phyloP scores from a whole-genome alignment of 768 basidiomycete species.

The Boletus eberwhitei region DNA sequence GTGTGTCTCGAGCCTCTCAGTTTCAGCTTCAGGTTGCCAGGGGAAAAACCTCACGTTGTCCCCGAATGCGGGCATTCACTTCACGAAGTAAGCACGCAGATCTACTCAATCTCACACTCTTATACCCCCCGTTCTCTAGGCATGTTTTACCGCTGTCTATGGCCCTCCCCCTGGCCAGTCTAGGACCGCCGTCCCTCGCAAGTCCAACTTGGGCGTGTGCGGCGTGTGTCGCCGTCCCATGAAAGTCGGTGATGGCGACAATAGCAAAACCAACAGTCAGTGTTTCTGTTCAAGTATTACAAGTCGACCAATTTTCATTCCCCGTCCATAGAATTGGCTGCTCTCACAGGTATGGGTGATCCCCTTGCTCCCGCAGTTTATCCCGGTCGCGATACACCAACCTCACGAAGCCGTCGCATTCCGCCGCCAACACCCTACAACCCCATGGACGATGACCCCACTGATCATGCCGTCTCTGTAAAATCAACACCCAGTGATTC shows the following conservation, averaged over 20 bases:
- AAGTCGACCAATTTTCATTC: constrained; percentile 2
- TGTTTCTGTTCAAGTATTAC: constrained; percentile 5
- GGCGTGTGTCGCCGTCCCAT: constrained; percentile 96
- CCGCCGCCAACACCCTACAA: constrained; percentile 41
- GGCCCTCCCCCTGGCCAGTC: constrained; percentile 72
- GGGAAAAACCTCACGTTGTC: constrained; percentile 96
- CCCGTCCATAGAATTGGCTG: constrained; percentile 74
- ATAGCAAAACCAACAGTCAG: constrained; percentile 83
- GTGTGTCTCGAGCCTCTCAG: constrained; percentile 95
- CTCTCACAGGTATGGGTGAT: constrained; percentile 86
- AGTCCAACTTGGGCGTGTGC: constrained; percentile 88
- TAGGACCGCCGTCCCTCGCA: constrained; percentile 54
- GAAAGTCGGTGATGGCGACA: constrained; percentile 89
- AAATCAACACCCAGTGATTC: constrained; percentile 47
- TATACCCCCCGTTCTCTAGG: constrained; percentile 43
- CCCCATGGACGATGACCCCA: constrained; percentile 82
- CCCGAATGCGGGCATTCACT: constrained; percentile 97
- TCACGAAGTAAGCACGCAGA: constrained; percentile 63
- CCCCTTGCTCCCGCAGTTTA: constrained; percentile 52
- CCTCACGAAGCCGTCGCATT: constrained; percentile 34
- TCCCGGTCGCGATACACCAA: constrained; percentile 61
- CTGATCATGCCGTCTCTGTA: constrained; percentile 55
- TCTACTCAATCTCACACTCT: not conserved
- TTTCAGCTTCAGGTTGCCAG: constrained; percentile 88
- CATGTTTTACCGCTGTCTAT: constrained; percentile 96